These are phyloP conservation scores for Cytospora schulzeri DNA, from an alignment of 2,329 filamentous ascomycete species.

Conservation along the genomic window DNA sequence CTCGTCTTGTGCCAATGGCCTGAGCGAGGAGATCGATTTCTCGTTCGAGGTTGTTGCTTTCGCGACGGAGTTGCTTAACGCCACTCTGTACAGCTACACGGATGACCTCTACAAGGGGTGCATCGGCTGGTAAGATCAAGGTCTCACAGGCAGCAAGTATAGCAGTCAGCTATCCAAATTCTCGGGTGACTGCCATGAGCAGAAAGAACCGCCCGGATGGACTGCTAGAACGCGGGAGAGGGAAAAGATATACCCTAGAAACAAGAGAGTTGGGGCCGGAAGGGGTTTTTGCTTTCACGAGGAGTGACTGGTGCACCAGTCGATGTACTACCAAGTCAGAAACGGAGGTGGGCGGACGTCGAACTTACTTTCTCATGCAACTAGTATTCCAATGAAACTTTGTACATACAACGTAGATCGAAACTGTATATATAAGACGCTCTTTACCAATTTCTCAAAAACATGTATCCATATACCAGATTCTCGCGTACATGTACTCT, in stretches of 20 bases:
- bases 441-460: too few species aligned
- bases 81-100: constrained; percentile 24
- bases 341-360: too few species aligned
- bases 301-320: too few species aligned
- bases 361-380: too few species aligned
- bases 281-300: background rate
- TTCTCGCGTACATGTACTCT: too few species aligned
- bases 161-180: background rate
- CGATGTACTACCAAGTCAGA: too few species aligned
- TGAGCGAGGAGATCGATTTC: constrained; percentile 19
- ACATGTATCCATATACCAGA: too few species aligned
- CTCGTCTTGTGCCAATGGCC: constrained; percentile 25
- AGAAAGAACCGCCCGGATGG: background rate
- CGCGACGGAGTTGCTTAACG: constrained; percentile 19
- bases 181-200: background rate
- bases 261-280: constrained; percentile 13
- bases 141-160: background rate
- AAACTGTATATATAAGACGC: too few species aligned
- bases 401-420: too few species aligned
- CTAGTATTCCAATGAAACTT: too few species aligned
- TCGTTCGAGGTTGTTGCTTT: constrained; percentile 21
- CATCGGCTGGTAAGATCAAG: constrained; percentile 1
- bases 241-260: constrained; percentile 8
- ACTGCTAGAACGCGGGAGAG: background rate
- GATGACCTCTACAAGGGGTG: constrained; percentile 20